A percentile compares a stretch with the other conserved stretches of the same genome.
These are phyloP conservation scores for Ophiostoma ips DNA, from an alignment of 2,329 filamentous ascomycete genomes.

Conservation along the genomic window DNA sequence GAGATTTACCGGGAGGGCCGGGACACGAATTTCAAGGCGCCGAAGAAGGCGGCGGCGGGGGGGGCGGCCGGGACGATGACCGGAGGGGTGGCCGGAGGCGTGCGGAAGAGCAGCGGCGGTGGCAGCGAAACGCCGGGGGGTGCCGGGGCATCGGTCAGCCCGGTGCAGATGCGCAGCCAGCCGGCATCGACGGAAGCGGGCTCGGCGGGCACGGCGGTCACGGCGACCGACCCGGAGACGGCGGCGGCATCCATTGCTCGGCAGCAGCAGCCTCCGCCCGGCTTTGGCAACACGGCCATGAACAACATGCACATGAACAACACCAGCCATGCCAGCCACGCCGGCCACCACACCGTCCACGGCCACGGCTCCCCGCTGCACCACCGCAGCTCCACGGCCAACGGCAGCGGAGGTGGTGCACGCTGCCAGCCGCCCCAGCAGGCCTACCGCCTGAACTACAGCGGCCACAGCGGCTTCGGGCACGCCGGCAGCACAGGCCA, in stretches of 20 bases:
- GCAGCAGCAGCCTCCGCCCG: not conserved
- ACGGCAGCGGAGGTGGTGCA: not conserved
- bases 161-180: conserved; percentile 3
- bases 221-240: too few relatives aligned
- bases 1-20: conserved; percentile 56
- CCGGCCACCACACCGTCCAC: not conserved
- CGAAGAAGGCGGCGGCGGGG: conserved; percentile 24
- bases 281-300: not conserved
- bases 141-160: not conserved
- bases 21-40: conserved; percentile 37
- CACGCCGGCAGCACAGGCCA: not conserved
- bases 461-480: not conserved
- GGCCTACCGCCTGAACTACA: not conserved
- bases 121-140: conserved; percentile 39
- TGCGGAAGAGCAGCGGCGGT: too few relatives aligned
- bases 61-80: not conserved
- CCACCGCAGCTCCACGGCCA: not conserved
- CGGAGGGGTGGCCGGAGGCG: too few relatives aligned
- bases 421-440: conserved; percentile 3
- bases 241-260: not conserved
- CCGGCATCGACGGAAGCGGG: not conserved
- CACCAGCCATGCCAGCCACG: not conserved
- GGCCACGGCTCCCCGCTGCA: not conserved
- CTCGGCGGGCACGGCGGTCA: not conserved
- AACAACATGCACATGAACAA: not conserved